phyloP scores from a whole-genome alignment of 371 early-diverging fungal genomes.

The Massospora cicadina region DNA sequence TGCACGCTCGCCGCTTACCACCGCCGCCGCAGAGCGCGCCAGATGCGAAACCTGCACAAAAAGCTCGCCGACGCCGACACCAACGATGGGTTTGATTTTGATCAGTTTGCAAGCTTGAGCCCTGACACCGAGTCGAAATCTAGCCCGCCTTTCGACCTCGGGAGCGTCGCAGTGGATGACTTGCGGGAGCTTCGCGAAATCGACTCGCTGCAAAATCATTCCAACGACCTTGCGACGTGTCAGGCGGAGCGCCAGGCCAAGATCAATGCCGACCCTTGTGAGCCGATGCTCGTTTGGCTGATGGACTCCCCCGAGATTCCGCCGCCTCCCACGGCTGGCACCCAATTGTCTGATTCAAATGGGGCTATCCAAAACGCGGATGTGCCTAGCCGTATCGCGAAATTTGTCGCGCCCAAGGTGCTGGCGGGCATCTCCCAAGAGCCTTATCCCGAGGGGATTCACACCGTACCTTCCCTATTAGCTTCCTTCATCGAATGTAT shows the following conservation, averaged over 20 bases:
- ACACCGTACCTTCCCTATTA: constrained; percentile 2
- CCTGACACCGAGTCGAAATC: not conserved
- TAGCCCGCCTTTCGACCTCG: not conserved
- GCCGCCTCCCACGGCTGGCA: not conserved
- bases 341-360: not conserved
- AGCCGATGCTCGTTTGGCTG: constrained; percentile 5
- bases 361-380: not conserved
- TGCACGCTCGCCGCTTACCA: not conserved
- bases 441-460: constrained; percentile 6
- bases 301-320: not conserved
- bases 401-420: constrained; percentile 4
- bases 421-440: constrained; percentile 8
- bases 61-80: not conserved
- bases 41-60: not conserved
- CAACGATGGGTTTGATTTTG: not conserved
- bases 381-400: not conserved
- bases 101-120: not conserved
- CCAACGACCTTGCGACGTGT: not conserved
- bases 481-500: not conserved
- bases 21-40: not conserved
- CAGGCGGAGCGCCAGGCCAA: not conserved
- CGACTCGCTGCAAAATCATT: not conserved
- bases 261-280: constrained; percentile 3
- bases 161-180: not conserved
- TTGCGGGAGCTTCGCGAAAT: constrained; percentile 5